Evolutionary conservation across 2,329 filamentous ascomycete genomes (phyloP).

Genomic region (Calonectria ilicicola): DNA sequence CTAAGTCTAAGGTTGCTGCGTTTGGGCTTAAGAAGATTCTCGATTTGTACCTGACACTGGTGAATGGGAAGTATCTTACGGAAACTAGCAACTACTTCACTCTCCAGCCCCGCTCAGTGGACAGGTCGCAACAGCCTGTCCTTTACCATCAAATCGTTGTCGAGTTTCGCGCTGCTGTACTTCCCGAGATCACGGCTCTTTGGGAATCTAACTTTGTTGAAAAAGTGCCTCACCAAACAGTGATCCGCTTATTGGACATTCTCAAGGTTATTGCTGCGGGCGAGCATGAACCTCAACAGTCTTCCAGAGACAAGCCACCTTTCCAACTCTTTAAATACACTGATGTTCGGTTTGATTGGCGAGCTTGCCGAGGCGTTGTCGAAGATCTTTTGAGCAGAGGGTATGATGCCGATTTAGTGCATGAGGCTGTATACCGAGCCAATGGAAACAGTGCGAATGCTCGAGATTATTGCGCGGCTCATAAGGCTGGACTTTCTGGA

Average conservation of each 20-base stretch:
- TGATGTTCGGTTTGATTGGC: conserved; percentile 61
- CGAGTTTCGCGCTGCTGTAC: conserved; percentile 83
- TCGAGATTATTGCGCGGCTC: conserved; percentile 80
- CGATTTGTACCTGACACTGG: conserved; percentile 81
- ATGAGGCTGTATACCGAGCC: conserved; percentile 86
- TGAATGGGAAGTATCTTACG: conserved; percentile 81
- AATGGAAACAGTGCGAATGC: conserved; percentile 73
- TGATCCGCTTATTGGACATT: conserved; percentile 85
- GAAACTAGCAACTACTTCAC: conserved; percentile 75
- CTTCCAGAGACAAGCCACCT: conserved; percentile 67
- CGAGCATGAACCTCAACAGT: conserved; percentile 78
- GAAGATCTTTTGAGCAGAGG: conserved; percentile 48
- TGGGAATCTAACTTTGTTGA: conserved; percentile 91
- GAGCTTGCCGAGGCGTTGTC: conserved; percentile 42
- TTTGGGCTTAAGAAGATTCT: conserved; percentile 84
- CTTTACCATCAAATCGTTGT: conserved; percentile 82
- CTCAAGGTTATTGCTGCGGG: conserved; percentile 81
- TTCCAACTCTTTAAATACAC: conserved; percentile 59
- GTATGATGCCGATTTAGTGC: conserved; percentile 70
- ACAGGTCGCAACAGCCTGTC: conserved; percentile 55
- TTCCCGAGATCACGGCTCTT: conserved; percentile 80
- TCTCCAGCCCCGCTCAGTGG: conserved; percentile 53
- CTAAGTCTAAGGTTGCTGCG: conserved; percentile 61
- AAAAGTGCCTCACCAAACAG: conserved; percentile 80
- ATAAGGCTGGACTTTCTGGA: conserved; percentile 68